These are phyloP conservation scores for Zymoseptoria ardabiliae DNA, from an alignment of 2,329 filamentous ascomycete genomes.

Conservation along the genomic window DNA sequence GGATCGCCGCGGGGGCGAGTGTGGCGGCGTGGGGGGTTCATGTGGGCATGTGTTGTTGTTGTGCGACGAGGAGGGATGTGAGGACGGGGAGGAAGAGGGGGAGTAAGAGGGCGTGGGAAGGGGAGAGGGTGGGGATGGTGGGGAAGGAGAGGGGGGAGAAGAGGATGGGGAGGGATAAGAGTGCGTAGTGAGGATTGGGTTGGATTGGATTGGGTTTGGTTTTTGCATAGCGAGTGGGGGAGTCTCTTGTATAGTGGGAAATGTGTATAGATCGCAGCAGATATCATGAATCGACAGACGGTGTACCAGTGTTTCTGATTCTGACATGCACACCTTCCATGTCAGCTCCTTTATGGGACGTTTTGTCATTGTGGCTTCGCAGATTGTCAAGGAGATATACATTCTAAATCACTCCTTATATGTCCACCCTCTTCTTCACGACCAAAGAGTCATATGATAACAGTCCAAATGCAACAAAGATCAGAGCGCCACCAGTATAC, in stretches of 20 bases:
- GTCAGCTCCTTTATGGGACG: no score
- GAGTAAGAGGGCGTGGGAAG: conserved; percentile 18
- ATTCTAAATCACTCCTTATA: neutral
- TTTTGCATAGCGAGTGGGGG: neutral
- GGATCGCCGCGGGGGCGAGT: conserved; percentile 64
- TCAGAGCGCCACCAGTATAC: conserved; percentile 25
- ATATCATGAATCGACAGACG: no score
- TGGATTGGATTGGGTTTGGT: neutral
- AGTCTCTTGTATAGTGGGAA: neutral
- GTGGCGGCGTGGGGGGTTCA: conserved; percentile 65
- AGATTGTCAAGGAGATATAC: no score
- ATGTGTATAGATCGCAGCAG: neutral
- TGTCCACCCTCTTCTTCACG: conserved; percentile 12
- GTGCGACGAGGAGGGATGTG: conserved; percentile 51
- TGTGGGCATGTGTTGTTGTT: conserved; percentile 71
- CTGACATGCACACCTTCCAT: no score
- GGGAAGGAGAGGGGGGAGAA: conserved; percentile 1
- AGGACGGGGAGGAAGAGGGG: conserved; percentile 41
- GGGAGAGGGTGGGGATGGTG: conserved; percentile 9
- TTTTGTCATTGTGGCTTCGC: no score
- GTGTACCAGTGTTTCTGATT: no score
- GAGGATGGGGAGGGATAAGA: conserved; percentile 4
- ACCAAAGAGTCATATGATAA: conserved; percentile 25
- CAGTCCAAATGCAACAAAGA: conserved; percentile 27
- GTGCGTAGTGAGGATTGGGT: neutral